These are phyloP conservation scores for Solanum hybrid DNA, from an alignment of 305 asterid genomes.

Conservation along the genomic window DNA sequence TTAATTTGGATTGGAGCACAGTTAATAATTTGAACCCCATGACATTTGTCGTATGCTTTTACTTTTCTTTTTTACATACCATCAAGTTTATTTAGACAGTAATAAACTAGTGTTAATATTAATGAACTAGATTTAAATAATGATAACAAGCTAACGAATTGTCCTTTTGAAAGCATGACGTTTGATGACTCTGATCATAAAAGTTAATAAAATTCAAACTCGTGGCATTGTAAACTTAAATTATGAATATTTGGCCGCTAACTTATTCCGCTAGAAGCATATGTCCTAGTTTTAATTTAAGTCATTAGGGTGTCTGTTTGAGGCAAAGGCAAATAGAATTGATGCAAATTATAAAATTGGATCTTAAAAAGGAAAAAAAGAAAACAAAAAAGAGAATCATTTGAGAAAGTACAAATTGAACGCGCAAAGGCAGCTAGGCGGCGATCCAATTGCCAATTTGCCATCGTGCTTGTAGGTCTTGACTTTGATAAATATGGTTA, in stretches of 20 bases:
- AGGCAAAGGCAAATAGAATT: not conserved
- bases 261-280: not conserved
- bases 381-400: not conserved
- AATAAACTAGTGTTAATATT: not conserved
- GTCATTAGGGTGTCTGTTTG: not conserved
- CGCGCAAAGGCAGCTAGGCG: slow-evolving; percentile 3
- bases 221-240: not conserved
- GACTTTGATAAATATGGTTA: not conserved
- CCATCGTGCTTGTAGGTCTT: not conserved
- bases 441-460: not conserved
- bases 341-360: not conserved
- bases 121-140: not conserved
- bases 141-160: not conserved
- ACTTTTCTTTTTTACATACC: not conserved
- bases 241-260: not conserved
- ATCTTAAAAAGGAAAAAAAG: not conserved
- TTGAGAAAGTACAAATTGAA: not conserved
- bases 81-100: not conserved
- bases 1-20: not conserved
- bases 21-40: not conserved
- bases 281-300: not conserved
- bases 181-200: not conserved
- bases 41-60: not conserved
- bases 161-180: not conserved
- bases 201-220: not conserved